Evolutionary conservation across 1,284 basidiomycete genomes (phyloP), one percentile per base, ranked within the genome.

Genomic region (Cutaneotrichosporon cyanovorans): DNA sequence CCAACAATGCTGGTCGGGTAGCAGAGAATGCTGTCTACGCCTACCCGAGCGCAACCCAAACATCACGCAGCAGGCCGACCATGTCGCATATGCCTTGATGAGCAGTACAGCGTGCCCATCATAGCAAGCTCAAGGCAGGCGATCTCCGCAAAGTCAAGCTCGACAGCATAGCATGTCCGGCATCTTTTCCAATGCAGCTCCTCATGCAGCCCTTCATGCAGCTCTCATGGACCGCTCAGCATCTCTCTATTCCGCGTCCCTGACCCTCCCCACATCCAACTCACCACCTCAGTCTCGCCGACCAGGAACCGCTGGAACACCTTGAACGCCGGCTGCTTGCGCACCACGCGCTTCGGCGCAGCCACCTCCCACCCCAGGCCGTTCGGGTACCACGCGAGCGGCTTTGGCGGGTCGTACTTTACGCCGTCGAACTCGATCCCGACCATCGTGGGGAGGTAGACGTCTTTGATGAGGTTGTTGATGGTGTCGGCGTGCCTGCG

Each of bases 251-350:
- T 21, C 14, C n/a, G n/a, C 25, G 25, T 12, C 25, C 25, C 25
- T 12, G 8, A 7, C 25, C 25, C 15, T n/a, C 15, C 15, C 5
- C 1, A 8, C n/a, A n/a, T 15, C 10, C 12, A 5, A 75, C 83
- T 45, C 55, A 89, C 87, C 23, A 93, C 89, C 74, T 97, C 93
- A 1, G 95, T 97, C 75, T 99, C 95, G 61, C 90, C 92, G 0
- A 99, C 95, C 18, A 99, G 76, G 74, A 97, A 97, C 4, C 86
- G 83, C 67, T 98, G 95, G 62, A 99, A 97, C 60, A 82, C 85
- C 66, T 91, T 91, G 76, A 96, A 96, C 63, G 92, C 87, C n/a
- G 84, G 82, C 10, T 82, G 82, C 67, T 89, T 95, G 49, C 93
- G 80, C 34, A 99, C 75, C 4, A 88, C 83, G 49, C 84, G 84